phyloP scores from a whole-genome alignment of 1,139 yeast genomes.

The Blastobotrys ciferrii region DNA sequence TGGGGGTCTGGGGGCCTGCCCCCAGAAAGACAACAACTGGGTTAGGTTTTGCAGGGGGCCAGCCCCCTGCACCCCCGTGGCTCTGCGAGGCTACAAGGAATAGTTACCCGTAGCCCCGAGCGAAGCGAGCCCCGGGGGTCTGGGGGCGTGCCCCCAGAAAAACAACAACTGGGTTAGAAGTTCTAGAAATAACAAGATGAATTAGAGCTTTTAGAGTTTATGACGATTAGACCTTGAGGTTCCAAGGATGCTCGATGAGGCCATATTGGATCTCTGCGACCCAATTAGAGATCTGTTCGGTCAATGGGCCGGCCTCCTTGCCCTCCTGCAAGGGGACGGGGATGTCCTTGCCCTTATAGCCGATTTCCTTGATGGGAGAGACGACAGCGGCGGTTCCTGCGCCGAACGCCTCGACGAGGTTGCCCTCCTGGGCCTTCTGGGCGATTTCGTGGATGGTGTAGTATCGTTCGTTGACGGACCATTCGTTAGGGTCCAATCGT shows the following conservation, averaged over 20 bases:
- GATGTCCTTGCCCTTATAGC: slow-evolving; percentile 71
- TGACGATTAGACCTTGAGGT: slow-evolving; percentile 34
- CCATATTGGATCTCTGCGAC: slow-evolving; percentile 89
- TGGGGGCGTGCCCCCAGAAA: too few species aligned
- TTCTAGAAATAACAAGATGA: too few species aligned
- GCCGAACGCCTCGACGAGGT: slow-evolving; percentile 91
- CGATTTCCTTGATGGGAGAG: slow-evolving; percentile 85
- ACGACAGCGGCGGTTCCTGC: slow-evolving; percentile 99
- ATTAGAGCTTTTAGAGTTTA: background rate
- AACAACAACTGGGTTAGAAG: too few species aligned
- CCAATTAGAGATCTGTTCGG: slow-evolving; percentile 77
- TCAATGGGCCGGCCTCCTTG: slow-evolving; percentile 73
- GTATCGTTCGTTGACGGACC: slow-evolving; percentile 80
- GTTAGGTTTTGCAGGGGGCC: too few species aligned
- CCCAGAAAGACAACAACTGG: too few species aligned
- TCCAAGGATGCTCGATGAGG: slow-evolving; percentile 56
- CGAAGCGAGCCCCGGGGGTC: too few species aligned
- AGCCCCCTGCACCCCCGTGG: too few species aligned
- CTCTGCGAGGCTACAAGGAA: too few species aligned
- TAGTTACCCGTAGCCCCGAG: too few species aligned
- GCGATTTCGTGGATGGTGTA: slow-evolving; percentile 77
- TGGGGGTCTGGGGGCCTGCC: too few species aligned
- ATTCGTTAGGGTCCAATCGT: slow-evolving; percentile 66
- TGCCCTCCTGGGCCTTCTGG: slow-evolving; percentile 73
- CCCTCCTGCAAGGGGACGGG: slow-evolving; percentile 76